Base-by-base conservation (phyloP, 441 rosid species). In the Eutrema salsugineum region DNA sequence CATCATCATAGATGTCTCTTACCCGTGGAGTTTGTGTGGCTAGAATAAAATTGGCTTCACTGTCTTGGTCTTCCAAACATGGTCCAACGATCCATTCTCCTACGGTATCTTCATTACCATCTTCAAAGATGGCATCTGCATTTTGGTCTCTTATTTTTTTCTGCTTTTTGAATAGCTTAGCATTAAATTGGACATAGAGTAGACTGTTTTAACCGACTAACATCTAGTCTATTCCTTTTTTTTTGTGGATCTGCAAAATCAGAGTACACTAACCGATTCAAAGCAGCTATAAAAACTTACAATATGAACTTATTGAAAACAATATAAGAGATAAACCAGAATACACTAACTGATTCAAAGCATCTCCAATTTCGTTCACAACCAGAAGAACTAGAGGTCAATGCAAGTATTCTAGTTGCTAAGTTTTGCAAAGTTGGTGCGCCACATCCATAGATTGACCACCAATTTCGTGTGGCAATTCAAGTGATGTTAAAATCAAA, bases 381-480 rank as follows among this genome's bases (percentile, higher is more conserved):
- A 6, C 63, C 46, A 19, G 38, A 57, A 2, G 68, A 63, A 11
- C 54, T 46, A 6, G 68, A 63, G 0, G 54, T 63, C n/a, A 46
- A 47, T 19, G 48, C 19, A 17, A 30, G 2, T 1, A 63, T 27
- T 2, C 39, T 32, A 6, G 42, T 63, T 8, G 19, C 56, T 7
- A 63, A 8, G 7, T 5, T 63, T 32, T 47, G 30, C 6, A 63
- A 6, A 6, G 6, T 3, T 9, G 27, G 40, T 5, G 2, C 11
- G 3, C 5, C 11, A 17, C 42, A 47, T 16, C 55, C 51, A 15
- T 63, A 17, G 2, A 1, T 43, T 43, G 36, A 4, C 19, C 49
- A 60, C 54, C 16, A 63, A 46, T 51, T 4, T 16, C 6, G 2
- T 40, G 1, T 6, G 5, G 3, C 0, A 8, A 8, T 2, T 2